phyloP scores from a whole-genome alignment of 2,329 filamentous ascomycete genomes.

The Aschersonia sp. region DNA sequence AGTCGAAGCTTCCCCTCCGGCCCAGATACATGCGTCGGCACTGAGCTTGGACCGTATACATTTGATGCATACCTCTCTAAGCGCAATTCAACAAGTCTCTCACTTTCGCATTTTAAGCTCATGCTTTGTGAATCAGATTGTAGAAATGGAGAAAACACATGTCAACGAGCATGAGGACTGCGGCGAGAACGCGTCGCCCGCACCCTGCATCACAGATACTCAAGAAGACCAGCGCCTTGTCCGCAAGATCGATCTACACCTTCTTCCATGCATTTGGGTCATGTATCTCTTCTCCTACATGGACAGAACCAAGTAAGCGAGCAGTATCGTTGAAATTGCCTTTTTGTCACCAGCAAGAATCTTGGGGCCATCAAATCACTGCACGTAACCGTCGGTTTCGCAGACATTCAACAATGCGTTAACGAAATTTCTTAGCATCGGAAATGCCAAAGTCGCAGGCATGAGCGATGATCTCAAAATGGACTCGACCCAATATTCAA shows the following conservation, averaged over 20 bases:
- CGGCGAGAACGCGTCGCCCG: constrained; percentile 6
- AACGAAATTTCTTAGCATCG: not conserved
- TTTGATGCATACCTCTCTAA: too few species aligned
- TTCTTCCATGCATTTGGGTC: constrained; percentile 37
- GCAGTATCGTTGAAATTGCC: not conserved
- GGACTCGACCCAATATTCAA: constrained; percentile 2
- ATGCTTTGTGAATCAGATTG: not conserved
- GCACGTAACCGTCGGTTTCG: too few species aligned
- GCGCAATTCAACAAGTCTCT: too few species aligned
- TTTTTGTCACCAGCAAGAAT: not conserved
- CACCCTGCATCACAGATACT: too few species aligned
- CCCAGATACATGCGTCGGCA: too few species aligned
- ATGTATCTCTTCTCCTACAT: constrained; percentile 46
- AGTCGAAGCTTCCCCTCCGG: too few species aligned
- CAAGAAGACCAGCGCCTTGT: constrained; percentile 8
- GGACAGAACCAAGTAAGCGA: constrained; percentile 47
- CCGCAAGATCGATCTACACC: constrained; percentile 23
- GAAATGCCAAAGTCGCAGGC: constrained; percentile 5
- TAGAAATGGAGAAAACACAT: not conserved
- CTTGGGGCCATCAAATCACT: not conserved
- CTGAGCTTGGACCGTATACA: too few species aligned
- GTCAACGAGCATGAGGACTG: constrained; percentile 1
- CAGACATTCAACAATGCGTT: not conserved
- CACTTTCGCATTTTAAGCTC: too few species aligned
- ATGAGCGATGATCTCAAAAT: constrained; percentile 3